A percentile compares a stretch with the other conserved stretches of the same genome.
Evolutionary conservation across 2,329 filamentous ascomycete genomes (phyloP).

Genomic region (Orbilia oligospora): DNA sequence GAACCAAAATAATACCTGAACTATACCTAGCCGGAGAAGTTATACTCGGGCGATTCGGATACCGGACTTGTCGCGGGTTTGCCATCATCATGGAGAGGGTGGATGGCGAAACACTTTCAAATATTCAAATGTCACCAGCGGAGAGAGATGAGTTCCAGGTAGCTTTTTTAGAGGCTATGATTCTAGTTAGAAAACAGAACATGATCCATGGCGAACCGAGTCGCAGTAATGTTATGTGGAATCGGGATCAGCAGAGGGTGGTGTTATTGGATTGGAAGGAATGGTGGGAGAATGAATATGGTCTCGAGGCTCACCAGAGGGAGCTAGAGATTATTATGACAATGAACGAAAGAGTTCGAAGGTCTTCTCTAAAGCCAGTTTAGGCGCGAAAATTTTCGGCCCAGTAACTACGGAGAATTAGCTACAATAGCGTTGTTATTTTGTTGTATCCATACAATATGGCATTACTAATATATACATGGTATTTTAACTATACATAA

Average conservation of each 20-base stretch:
- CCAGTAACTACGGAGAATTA: neutral
- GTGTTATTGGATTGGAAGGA: slow-evolving; percentile 48
- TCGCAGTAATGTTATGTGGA: slow-evolving; percentile 42
- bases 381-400: neutral
- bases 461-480: slow-evolving; percentile 52
- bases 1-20: slow-evolving; percentile 31
- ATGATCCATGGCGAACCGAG: slow-evolving; percentile 48
- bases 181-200: slow-evolving; percentile 30
- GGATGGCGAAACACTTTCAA: slow-evolving; percentile 26
- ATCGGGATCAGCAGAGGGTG: slow-evolving; percentile 20
- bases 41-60: slow-evolving; percentile 33
- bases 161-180: slow-evolving; percentile 38
- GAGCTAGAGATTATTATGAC: slow-evolving; percentile 47
- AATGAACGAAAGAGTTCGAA: slow-evolving; percentile 11
- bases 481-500: slow-evolving; percentile 26
- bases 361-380: slow-evolving; percentile 20
- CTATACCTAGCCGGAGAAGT: slow-evolving; percentile 41
- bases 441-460: slow-evolving; percentile 25
- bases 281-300: slow-evolving; percentile 54
- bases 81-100: slow-evolving; percentile 49
- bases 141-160: slow-evolving; percentile 33
- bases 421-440: neutral
- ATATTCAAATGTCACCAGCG: slow-evolving; percentile 21
- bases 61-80: slow-evolving; percentile 37
- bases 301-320: slow-evolving; percentile 37